phyloP scores from a whole-genome alignment of 495 filamentous ascomycete species.

The Neurospora terricola region DNA sequence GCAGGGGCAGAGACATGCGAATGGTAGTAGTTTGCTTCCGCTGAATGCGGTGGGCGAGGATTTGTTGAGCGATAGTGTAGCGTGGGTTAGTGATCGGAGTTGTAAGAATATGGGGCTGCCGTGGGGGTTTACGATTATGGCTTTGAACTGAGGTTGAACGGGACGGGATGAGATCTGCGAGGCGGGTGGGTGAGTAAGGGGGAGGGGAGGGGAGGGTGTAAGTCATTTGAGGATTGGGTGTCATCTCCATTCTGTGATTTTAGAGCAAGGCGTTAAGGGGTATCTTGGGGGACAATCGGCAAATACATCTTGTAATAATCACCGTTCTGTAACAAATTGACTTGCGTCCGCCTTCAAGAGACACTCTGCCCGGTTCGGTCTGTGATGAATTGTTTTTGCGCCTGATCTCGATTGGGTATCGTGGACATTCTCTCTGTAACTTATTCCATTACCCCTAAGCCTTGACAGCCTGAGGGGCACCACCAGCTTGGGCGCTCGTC shows the following conservation, averaged over 20 bases:
- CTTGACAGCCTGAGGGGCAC: slow-evolving; percentile 9
- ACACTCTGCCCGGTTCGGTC: neutral
- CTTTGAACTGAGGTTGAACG: slow-evolving; percentile 10
- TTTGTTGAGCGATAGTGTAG: slow-evolving; percentile 10
- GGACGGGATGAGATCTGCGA: neutral
- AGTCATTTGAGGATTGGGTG: neutral
- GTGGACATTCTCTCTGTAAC: neutral
- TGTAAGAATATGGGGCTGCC: slow-evolving; percentile 25
- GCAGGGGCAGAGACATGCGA: neutral
- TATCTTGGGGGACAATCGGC: slow-evolving; percentile 4
- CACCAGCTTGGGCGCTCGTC: slow-evolving; percentile 28
- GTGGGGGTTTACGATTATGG: slow-evolving; percentile 29
- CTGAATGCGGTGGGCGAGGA: slow-evolving; percentile 7
- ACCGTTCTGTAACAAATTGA: neutral
- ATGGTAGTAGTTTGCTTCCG: neutral
- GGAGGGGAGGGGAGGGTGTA: neutral
- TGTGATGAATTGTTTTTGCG: neutral
- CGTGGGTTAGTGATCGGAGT: slow-evolving; percentile 15
- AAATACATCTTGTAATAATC: neutral
- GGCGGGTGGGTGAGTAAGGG: neutral
- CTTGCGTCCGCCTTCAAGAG: neutral
- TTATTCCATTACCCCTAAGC: slow-evolving; percentile 5
- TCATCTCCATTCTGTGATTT: slow-evolving; percentile 7
- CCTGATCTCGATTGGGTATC: neutral
- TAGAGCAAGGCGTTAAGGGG: slow-evolving; percentile 13